Evolutionary conservation across 495 filamentous ascomycete genomes (phyloP).

Genomic region (Collariella sp.): DNA sequence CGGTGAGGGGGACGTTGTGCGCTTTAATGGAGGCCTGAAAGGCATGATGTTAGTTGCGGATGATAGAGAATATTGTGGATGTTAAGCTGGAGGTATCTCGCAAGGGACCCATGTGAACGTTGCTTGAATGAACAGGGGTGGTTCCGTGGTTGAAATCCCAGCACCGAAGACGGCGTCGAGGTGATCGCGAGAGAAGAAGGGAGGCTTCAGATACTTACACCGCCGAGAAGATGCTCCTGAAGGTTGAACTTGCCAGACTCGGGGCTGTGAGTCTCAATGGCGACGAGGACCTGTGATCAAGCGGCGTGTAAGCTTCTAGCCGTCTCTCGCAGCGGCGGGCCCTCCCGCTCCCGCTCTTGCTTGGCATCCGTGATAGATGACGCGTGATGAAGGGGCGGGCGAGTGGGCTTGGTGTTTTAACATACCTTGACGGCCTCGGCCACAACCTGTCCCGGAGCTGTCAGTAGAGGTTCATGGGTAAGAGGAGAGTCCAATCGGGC

Average conservation of each 20-base stretch:
- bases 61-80: background rate
- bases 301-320: slow-evolving; percentile 5
- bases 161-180: background rate
- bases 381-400: background rate
- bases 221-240: slow-evolving; percentile 84
- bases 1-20: slow-evolving; percentile 68
- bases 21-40: slow-evolving; percentile 81
- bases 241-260: slow-evolving; percentile 74
- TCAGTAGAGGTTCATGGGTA: too few relatives aligned
- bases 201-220: slow-evolving; percentile 56
- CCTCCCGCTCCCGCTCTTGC: background rate
- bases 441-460: slow-evolving; percentile 29
- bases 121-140: background rate
- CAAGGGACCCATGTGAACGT: background rate
- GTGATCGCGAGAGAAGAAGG: background rate
- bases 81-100: too few relatives aligned
- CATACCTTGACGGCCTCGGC: slow-evolving; percentile 78
- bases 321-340: background rate
- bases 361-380: too few relatives aligned
- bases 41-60: background rate
- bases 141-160: background rate
- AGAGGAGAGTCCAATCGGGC: too few relatives aligned
- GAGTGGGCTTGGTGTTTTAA: background rate
- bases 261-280: slow-evolving; percentile 59
- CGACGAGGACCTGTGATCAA: slow-evolving; percentile 55